A percentile compares a stretch with the other conserved stretches of the same genome.
Conservation (phyloP, 352 stramenopile genomes). For the Pythium utonaiense region DNA sequence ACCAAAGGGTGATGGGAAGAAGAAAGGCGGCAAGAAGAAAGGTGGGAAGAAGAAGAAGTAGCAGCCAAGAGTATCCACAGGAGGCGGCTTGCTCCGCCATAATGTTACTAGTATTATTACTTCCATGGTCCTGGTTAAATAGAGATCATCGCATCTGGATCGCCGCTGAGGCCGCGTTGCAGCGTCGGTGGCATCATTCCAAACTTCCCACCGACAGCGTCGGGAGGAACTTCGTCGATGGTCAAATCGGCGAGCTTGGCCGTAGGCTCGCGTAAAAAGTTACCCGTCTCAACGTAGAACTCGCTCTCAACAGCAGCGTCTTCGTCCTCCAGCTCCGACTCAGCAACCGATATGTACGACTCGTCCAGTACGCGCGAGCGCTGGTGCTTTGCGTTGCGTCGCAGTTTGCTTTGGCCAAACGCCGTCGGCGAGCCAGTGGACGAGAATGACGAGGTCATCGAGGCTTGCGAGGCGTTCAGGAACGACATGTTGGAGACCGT, state of each 20-base stretch:
- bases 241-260: constrained; percentile 18
- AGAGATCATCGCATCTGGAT: constrained; percentile 27
- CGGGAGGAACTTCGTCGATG: constrained; percentile 22
- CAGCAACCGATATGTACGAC: constrained; percentile 26
- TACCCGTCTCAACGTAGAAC: constrained; percentile 25
- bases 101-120: neutral
- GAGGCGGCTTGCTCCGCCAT: neutral
- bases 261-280: constrained; percentile 20
- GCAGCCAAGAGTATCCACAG: neutral
- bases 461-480: constrained; percentile 18
- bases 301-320: constrained; percentile 18
- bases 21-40: constrained; percentile 78
- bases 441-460: constrained; percentile 15
- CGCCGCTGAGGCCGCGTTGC: constrained; percentile 13
- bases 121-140: constrained; percentile 22
- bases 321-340: constrained; percentile 28
- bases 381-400: constrained; percentile 5
- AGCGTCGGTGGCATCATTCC: constrained; percentile 8
- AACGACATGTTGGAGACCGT: constrained; percentile 25
- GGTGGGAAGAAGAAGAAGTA: constrained; percentile 68
- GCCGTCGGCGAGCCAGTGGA: constrained; percentile 17
- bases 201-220: neutral
- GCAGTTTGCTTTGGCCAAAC: constrained; percentile 17
- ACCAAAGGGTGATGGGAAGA: constrained; percentile 67
- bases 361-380: constrained; percentile 18